A percentile compares a stretch with the other conserved stretches of the same genome.
Conservation (phyloP, 129 eudicot genomes). For the Helianthus annuus region DNA sequence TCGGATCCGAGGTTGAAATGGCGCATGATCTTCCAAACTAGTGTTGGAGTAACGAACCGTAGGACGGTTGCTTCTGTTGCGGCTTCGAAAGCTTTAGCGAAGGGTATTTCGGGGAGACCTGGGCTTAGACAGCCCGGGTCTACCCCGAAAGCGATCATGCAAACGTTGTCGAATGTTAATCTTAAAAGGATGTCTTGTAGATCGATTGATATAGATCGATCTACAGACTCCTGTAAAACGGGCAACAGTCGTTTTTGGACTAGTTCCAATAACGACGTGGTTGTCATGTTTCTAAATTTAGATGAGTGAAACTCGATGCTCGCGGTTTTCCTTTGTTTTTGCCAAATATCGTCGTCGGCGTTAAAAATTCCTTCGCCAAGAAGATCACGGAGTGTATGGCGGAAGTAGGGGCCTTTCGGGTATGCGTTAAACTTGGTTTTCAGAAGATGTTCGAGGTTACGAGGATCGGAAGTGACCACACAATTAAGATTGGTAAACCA, state of each 20-base stretch:
- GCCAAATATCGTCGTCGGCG: conserved; percentile 88
- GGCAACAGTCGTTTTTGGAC: conserved; percentile 72
- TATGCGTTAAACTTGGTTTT: conserved; percentile 72
- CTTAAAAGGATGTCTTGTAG: conserved; percentile 79
- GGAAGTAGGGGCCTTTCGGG: conserved; percentile 85
- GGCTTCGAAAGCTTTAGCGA: conserved; percentile 82
- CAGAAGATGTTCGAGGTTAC: conserved; percentile 81
- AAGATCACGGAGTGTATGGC: conserved; percentile 59
- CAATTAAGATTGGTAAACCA: conserved; percentile 82
- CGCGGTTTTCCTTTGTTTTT: conserved; percentile 82
- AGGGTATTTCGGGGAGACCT: conserved; percentile 79
- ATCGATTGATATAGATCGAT: conserved; percentile 44
- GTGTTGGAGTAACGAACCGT: conserved; percentile 83
- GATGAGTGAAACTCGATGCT: conserved; percentile 94
- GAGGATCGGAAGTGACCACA: conserved; percentile 81
- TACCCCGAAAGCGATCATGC: conserved; percentile 98
- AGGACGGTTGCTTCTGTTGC: conserved; percentile 84
- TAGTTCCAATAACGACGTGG: conserved; percentile 65
- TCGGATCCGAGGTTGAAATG: conserved; percentile 58
- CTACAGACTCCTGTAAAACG: conserved; percentile 56
- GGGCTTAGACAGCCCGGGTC: conserved; percentile 91
- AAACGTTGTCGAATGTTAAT: conserved; percentile 89
- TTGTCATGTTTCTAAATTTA: conserved; percentile 70
- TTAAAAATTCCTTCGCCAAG: conserved; percentile 83
- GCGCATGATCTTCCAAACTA: conserved; percentile 82